Evolutionary conservation across 306 rosid genomes (phyloP).

Genomic region (Ammopiptanthus mongolicus): DNA sequence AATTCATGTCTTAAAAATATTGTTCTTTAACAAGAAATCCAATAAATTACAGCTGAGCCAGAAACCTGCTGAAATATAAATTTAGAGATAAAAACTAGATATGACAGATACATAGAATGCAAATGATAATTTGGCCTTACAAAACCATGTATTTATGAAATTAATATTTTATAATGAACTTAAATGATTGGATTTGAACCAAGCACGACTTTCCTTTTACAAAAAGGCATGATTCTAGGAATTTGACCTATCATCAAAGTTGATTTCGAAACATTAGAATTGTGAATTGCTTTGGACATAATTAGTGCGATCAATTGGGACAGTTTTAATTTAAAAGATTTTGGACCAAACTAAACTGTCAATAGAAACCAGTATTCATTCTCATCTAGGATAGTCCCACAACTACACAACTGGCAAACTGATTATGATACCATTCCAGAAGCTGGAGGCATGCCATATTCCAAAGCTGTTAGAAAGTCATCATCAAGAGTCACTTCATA

Average conservation of each 20-base stretch:
- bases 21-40: neutral
- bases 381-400: neutral
- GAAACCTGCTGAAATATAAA: neutral
- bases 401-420: constrained; percentile 3
- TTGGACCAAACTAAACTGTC: neutral
- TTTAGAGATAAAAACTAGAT: neutral
- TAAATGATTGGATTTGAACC: neutral
- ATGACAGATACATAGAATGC: neutral
- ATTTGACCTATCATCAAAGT: neutral
- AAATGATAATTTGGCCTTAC: neutral
- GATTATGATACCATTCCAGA: constrained; percentile 80
- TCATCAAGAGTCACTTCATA: constrained; percentile 92
- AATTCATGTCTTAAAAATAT: neutral
- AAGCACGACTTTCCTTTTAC: neutral
- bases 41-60: neutral
- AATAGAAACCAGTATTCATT: neutral
- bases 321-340: neutral
- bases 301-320: neutral
- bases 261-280: neutral
- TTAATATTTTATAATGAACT: neutral
- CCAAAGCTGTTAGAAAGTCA: constrained; percentile 91
- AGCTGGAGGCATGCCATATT: constrained; percentile 99
- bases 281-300: neutral
- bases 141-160: neutral
- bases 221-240: neutral